These are phyloP conservation scores for Ceratobasidium sp. DNA, from an alignment of 1,284 basidiomycete species.

Conservation along the genomic window DNA sequence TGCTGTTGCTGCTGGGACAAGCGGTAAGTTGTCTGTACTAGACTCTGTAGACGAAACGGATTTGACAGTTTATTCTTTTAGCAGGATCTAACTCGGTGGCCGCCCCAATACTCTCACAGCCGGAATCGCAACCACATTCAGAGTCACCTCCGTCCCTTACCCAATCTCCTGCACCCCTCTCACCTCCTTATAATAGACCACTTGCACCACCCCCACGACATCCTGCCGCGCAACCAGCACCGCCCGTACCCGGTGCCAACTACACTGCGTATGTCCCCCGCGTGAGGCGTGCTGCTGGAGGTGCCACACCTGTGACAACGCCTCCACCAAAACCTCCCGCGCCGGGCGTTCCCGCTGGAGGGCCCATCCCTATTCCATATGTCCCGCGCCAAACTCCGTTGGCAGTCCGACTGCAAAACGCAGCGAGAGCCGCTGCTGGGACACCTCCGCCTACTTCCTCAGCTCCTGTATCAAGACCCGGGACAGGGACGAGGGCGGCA, in stretches of 20 bases:
- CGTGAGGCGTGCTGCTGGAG: constrained; percentile 61
- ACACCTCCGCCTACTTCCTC: constrained; percentile 17
- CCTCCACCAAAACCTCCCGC: constrained; percentile 18
- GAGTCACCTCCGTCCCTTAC: constrained; percentile 33
- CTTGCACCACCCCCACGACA: constrained; percentile 57
- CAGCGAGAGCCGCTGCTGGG: constrained; percentile 49
- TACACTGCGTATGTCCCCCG: constrained; percentile 85
- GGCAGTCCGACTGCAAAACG: constrained; percentile 32
- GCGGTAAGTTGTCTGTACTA: background rate
- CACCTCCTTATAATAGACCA: constrained; percentile 48
- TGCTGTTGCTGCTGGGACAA: constrained; percentile 22
- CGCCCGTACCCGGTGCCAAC: constrained; percentile 67
- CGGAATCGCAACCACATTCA: background rate
- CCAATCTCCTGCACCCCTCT: constrained; percentile 48
- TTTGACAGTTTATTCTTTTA: background rate
- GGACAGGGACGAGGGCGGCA: constrained; percentile 43
- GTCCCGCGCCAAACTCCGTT: constrained; percentile 34
- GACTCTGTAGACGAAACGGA: too few relatives aligned
- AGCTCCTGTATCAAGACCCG: constrained; percentile 45
- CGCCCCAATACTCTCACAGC: background rate
- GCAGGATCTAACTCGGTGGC: background rate
- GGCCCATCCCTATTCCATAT: constrained; percentile 30
- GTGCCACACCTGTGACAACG: constrained; percentile 13
- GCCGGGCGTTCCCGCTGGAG: background rate
- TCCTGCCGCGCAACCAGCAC: constrained; percentile 59